Percentiles rank a stretch among this genome's conserved stretches.
Evolutionary conservation across 108 stramenopile species (phyloP).

Genomic region (Conticribra weissflogii): DNA sequence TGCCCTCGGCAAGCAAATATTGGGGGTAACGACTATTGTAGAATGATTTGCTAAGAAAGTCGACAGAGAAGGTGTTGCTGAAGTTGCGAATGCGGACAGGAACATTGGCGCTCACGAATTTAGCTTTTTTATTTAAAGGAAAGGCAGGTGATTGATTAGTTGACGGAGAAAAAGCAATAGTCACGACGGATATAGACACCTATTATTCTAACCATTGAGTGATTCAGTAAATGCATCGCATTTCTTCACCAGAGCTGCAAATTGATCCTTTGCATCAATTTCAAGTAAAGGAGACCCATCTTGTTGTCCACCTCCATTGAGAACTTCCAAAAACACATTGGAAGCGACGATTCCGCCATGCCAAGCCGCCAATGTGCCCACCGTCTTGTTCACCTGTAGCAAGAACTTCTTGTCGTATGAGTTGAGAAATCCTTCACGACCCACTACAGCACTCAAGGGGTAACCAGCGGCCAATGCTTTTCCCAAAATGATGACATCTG

Average conservation of each 20-base stretch:
- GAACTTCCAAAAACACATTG: slow-evolving; percentile 54
- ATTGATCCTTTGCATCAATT: slow-evolving; percentile 28
- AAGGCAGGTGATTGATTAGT: too few species aligned
- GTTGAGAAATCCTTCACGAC: slow-evolving; percentile 49
- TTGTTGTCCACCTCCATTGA: slow-evolving; percentile 16
- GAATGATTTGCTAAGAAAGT: slow-evolving; percentile 47
- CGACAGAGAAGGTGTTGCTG: slow-evolving; percentile 58
- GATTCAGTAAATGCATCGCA: slow-evolving; percentile 45
- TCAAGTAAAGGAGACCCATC: slow-evolving; percentile 14
- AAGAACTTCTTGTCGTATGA: slow-evolving; percentile 61
- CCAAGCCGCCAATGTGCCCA: slow-evolving; percentile 56
- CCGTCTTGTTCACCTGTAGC: slow-evolving; percentile 61
- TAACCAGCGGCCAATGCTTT: slow-evolving; percentile 63
- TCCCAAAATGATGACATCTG: slow-evolving; percentile 57
- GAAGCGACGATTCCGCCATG: slow-evolving; percentile 64
- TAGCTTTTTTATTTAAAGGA: too few species aligned
- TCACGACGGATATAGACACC: too few species aligned
- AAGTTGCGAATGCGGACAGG: slow-evolving; percentile 62
- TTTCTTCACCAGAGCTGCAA: slow-evolving; percentile 35
- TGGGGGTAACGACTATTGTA: slow-evolving; percentile 62
- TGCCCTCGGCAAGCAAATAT: slow-evolving; percentile 55
- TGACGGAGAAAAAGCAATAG: too few species aligned
- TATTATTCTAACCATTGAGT: too few species aligned
- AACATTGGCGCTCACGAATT: slow-evolving; percentile 16
- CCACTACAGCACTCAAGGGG: slow-evolving; percentile 52